phyloP scores from a whole-genome alignment of 2,329 filamentous ascomycete genomes.

The Calonectria fujianensis region DNA sequence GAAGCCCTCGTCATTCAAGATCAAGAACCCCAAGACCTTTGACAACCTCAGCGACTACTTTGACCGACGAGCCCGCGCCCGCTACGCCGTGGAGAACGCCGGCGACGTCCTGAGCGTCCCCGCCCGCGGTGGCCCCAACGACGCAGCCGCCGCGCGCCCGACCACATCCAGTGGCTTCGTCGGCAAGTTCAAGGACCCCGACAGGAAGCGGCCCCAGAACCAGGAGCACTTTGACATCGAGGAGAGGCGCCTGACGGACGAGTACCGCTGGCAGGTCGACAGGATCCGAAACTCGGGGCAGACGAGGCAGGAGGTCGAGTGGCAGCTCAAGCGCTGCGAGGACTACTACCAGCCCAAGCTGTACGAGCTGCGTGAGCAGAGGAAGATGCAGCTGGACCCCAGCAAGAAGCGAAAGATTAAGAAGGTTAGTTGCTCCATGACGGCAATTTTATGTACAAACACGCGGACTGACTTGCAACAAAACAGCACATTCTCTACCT shows the following conservation, averaged over 20 bases:
- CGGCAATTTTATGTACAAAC: no score
- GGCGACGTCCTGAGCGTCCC: slow-evolving; percentile 6
- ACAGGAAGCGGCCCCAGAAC: slow-evolving; percentile 7
- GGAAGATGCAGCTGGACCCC: background rate
- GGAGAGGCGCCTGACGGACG: slow-evolving; percentile 5
- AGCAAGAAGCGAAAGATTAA: slow-evolving; percentile 18
- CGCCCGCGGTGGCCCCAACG: background rate
- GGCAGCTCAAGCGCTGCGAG: slow-evolving; percentile 13
- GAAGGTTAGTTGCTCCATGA: slow-evolving; percentile 10
- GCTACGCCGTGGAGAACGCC: slow-evolving; percentile 13
- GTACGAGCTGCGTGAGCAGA: background rate
- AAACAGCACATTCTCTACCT: slow-evolving; percentile 19
- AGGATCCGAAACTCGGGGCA: slow-evolving; percentile 18
- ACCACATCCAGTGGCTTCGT: background rate
- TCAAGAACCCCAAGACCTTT: slow-evolving; percentile 13
- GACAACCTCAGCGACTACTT: slow-evolving; percentile 9
- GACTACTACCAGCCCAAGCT: slow-evolving; percentile 1
- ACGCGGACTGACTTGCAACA: background rate
- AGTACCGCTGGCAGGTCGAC: slow-evolving; percentile 20
- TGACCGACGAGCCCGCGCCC: slow-evolving; percentile 11
- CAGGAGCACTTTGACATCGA: background rate
- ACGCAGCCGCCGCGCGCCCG: background rate
- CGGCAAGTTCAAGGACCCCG: slow-evolving; percentile 18
- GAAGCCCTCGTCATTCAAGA: background rate
- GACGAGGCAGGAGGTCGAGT: slow-evolving; percentile 1